phyloP scores from a whole-genome alignment of 352 stramenopile species.

The Heterotrichella gracilis region DNA sequence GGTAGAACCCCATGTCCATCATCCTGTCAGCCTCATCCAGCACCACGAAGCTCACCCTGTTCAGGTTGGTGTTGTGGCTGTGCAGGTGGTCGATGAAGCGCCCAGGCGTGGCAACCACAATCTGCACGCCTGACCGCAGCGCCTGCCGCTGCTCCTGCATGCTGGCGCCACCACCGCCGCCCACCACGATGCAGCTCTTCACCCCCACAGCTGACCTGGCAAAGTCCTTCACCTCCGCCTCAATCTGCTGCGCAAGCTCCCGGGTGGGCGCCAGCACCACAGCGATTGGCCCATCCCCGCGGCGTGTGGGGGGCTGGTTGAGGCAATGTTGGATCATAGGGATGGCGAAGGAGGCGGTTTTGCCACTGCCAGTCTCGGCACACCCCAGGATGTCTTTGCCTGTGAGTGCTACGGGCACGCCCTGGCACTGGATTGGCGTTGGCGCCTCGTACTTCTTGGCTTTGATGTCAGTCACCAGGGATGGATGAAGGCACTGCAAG shows the following conservation, averaged over 20 bases:
- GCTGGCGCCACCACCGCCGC: slow-evolving; percentile 40
- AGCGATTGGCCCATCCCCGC: no score
- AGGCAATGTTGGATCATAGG: no score
- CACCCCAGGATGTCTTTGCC: no score
- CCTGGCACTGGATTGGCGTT: no score
- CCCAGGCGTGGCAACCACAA: slow-evolving; percentile 57
- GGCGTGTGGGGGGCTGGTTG: no score
- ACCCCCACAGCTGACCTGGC: slow-evolving; percentile 20
- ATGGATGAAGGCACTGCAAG: no score
- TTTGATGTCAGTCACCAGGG: no score
- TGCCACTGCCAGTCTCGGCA: no score
- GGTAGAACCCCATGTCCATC: slow-evolving; percentile 67
- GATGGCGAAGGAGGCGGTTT: no score
- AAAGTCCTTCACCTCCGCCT: slow-evolving; percentile 23
- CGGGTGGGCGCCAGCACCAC: slow-evolving; percentile 80
- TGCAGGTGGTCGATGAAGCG: slow-evolving; percentile 60
- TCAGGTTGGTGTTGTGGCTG: slow-evolving; percentile 38
- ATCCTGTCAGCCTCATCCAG: slow-evolving; percentile 66
- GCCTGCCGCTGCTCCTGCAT: slow-evolving; percentile 48
- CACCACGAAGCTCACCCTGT: slow-evolving; percentile 51
- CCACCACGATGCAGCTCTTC: slow-evolving; percentile 16
- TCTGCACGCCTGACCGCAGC: slow-evolving; percentile 44
- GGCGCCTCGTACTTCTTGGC: no score
- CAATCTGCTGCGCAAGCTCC: slow-evolving; percentile 78
- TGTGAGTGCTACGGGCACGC: no score